Evolutionary conservation across 768 basidiomycete species (phyloP), one percentile per base, ranked within the genome.

Genomic region (Candolleomyces aberdarensis): DNA sequence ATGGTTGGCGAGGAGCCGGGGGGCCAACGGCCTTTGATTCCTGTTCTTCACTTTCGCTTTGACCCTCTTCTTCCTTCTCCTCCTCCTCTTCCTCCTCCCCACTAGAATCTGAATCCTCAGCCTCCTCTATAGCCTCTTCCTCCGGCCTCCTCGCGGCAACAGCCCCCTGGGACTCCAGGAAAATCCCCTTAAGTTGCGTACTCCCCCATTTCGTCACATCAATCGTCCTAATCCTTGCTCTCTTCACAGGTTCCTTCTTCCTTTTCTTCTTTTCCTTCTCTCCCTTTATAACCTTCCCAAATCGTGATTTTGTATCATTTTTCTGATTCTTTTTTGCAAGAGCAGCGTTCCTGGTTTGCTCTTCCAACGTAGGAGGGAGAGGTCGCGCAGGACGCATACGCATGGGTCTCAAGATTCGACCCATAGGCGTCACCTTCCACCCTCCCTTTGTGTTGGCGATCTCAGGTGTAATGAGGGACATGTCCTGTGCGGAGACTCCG

Each of bases 121-220:
- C 57, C 44, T 50, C 63, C 40, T 32, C 51, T 5, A 9, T 15
- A 47, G 17, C 31, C n/a, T 51, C 49, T 40, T 66, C 51, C 32
- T 58, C 60, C 36, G 41, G 62, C 49, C 58, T 62, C 44, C 60
- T 51, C 46, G 63, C 67, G 15, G 61, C 70, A 51, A 69, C 65
- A 5, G 47, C 60, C 31, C 72, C 68, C 43, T 75, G 75, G 36
- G 74, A 66, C 40, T 85, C 87, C 66, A 92, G 67, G 71, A 91
- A 88, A 22, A 82, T 72, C 3, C 90, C 92, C 60, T 83, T 89
- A 65, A 92, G 66, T 70, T 91, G 86, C 17, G 78, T 77, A 47
- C 89, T 87, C 22, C 85, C 88, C 79, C 85, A 93, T 54, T 80
- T 80, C 15, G 83, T 81, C 64, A 91, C 86, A 66, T 94, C 91